These are phyloP conservation scores for Mercurialis annua DNA, from an alignment of 345 rosid species.

Conservation along the genomic window DNA sequence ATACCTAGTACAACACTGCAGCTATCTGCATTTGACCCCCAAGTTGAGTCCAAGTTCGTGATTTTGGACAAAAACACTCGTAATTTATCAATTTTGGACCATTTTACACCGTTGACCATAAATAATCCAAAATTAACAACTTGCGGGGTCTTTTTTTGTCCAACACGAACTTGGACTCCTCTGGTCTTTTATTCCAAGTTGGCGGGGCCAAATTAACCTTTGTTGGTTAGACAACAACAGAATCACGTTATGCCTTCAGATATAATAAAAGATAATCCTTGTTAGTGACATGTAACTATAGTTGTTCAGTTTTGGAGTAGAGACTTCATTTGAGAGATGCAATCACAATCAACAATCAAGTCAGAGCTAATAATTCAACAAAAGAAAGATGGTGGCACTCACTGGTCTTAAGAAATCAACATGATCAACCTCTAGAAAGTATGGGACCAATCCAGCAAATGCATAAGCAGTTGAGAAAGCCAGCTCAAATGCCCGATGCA, in stretches of 20 bases:
- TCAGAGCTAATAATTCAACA: neutral
- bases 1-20: neutral
- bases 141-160: too few species aligned
- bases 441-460: constrained; percentile 75
- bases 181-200: too few species aligned
- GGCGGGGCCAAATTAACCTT: too few species aligned
- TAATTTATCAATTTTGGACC: too few species aligned
- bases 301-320: neutral
- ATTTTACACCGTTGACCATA: too few species aligned
- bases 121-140: too few species aligned
- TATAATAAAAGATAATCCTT: neutral
- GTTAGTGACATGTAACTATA: neutral
- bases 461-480: constrained; percentile 89
- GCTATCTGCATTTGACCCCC: neutral
- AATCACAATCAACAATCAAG: neutral
- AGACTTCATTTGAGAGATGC: neutral
- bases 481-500: constrained; percentile 81
- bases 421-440: constrained; percentile 82
- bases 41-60: too few species aligned
- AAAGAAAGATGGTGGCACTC: constrained; percentile 30
- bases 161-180: too few species aligned
- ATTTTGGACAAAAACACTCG: too few species aligned
- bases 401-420: constrained; percentile 84
- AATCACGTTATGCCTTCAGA: neutral
- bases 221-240: neutral